phyloP scores from a whole-genome alignment of 1,139 yeast genomes.

The Pneumocystis carinii region DNA sequence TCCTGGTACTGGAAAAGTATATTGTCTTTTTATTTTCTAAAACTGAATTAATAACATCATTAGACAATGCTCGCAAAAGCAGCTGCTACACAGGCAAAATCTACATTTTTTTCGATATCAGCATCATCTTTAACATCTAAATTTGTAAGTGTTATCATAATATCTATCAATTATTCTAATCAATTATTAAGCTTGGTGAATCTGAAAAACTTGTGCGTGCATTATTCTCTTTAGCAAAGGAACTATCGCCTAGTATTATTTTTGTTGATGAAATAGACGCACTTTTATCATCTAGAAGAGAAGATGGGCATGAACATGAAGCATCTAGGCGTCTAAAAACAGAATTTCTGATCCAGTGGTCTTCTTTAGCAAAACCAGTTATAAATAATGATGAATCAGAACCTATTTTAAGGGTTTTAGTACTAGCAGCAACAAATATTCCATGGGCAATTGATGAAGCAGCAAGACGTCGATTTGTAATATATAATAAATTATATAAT shows the following conservation, averaged over 20 bases:
- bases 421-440: slow-evolving; percentile 85
- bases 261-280: slow-evolving; percentile 96
- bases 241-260: slow-evolving; percentile 80
- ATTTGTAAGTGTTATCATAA: slow-evolving; percentile 24
- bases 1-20: slow-evolving; percentile 81
- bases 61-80: slow-evolving; percentile 89
- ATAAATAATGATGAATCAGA: slow-evolving; percentile 50
- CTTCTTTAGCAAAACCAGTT: slow-evolving; percentile 83
- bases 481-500: neutral
- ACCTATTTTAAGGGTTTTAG: slow-evolving; percentile 63
- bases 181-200: slow-evolving; percentile 49
- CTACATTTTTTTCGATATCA: slow-evolving; percentile 84
- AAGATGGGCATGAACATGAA: slow-evolving; percentile 67
- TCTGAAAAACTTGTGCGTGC: slow-evolving; percentile 89
- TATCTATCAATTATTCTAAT: neutral
- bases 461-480: slow-evolving; percentile 70
- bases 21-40: slow-evolving; percentile 2
- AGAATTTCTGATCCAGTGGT: slow-evolving; percentile 92
- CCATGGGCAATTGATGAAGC: slow-evolving; percentile 99
- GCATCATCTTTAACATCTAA: slow-evolving; percentile 88
- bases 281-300: slow-evolving; percentile 64
- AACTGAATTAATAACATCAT: neutral
- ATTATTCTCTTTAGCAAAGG: slow-evolving; percentile 68
- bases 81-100: slow-evolving; percentile 89
- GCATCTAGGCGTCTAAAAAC: slow-evolving; percentile 83